A percentile compares a stretch with the other conserved stretches of the same genome.
phyloP scores from a whole-genome alignment of 1,284 basidiomycete genomes.

The Sanghuangporus sanghuang region DNA sequence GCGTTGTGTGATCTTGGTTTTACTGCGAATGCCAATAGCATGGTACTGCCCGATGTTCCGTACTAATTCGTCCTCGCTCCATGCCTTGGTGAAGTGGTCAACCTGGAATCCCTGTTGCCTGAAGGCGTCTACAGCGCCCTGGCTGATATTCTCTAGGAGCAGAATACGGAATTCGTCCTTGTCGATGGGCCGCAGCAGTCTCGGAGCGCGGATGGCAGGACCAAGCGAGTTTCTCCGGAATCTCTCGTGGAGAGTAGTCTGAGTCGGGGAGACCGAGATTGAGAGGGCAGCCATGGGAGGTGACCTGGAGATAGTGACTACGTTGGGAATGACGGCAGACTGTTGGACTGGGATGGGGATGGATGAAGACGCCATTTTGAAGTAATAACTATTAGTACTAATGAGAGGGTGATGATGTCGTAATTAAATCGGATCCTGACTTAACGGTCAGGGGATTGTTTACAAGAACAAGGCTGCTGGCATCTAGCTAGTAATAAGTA shows the following conservation, averaged over 20 bases:
- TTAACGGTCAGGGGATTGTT: too few relatives aligned
- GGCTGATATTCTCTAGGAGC: conserved; percentile 93
- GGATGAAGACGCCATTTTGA: conserved; percentile 4
- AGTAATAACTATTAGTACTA: conserved; percentile 6
- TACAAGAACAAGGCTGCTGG: too few relatives aligned
- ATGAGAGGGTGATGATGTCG: neutral
- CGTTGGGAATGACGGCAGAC: conserved; percentile 20
- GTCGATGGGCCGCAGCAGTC: conserved; percentile 70
- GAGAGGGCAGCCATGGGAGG: conserved; percentile 29
- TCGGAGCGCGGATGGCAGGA: conserved; percentile 45
- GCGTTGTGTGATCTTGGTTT: conserved; percentile 91
- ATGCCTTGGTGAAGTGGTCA: conserved; percentile 84
- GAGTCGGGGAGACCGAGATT: conserved; percentile 43
- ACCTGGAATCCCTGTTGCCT: conserved; percentile 88
- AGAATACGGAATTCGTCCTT: conserved; percentile 76
- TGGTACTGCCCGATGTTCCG: conserved; percentile 87
- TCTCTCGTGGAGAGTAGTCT: conserved; percentile 42
- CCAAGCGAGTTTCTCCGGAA: conserved; percentile 30
- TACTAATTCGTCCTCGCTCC: conserved; percentile 90
- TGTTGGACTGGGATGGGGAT: conserved; percentile 3
- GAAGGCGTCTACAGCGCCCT: conserved; percentile 83
- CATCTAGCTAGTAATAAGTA: too few relatives aligned
- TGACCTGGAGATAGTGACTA: conserved; percentile 39
- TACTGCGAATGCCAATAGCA: conserved; percentile 94
- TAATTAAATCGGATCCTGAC: neutral